A percentile compares a stretch with the other conserved stretches of the same genome.
These are phyloP conservation scores for Aquilaria sinensis DNA, from an alignment of 345 rosid species.

Conservation along the genomic window DNA sequence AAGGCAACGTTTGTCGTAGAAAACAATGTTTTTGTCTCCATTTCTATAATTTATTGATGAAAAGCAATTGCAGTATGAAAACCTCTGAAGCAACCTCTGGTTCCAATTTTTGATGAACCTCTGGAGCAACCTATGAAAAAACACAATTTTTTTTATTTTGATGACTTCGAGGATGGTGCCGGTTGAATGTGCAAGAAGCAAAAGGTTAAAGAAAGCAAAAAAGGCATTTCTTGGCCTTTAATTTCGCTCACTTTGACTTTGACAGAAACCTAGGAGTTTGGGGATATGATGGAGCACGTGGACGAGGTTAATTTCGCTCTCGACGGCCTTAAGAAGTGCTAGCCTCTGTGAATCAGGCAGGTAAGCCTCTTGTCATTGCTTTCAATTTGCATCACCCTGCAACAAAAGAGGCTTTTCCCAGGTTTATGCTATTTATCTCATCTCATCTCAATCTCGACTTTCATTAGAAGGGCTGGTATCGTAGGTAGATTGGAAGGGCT, in stretches of 20 bases:
- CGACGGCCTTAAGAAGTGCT: conserved; percentile 42
- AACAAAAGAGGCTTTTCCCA: conserved; percentile 60
- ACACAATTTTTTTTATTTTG: conserved; percentile 3
- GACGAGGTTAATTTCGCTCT: conserved; percentile 96
- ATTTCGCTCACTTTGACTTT: conserved; percentile 70
- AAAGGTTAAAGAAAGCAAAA: conserved; percentile 20
- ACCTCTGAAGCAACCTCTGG: no score
- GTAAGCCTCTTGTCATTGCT: conserved; percentile 75
- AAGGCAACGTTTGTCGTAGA: no score
- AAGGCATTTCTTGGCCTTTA: conserved; percentile 19
- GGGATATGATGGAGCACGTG: conserved; percentile 97
- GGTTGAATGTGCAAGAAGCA: conserved; percentile 50
- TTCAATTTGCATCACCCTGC: conserved; percentile 62
- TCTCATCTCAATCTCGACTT: no score
- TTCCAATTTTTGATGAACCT: no score
- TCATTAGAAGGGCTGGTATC: no score
- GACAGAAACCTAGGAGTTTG: conserved; percentile 94
- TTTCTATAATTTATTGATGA: no score
- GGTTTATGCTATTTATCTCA: no score
- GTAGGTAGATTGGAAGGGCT: no score
- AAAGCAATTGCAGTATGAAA: no score
- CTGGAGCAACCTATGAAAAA: no score
- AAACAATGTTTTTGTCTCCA: no score
- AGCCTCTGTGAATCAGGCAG: conserved; percentile 51
- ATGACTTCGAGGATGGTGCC: conserved; percentile 22